Percentiles rank a stretch among this genome's conserved stretches.
Evolutionary conservation across 83 land plant genomes (phyloP).

Genomic region (Thuja plicata): DNA sequence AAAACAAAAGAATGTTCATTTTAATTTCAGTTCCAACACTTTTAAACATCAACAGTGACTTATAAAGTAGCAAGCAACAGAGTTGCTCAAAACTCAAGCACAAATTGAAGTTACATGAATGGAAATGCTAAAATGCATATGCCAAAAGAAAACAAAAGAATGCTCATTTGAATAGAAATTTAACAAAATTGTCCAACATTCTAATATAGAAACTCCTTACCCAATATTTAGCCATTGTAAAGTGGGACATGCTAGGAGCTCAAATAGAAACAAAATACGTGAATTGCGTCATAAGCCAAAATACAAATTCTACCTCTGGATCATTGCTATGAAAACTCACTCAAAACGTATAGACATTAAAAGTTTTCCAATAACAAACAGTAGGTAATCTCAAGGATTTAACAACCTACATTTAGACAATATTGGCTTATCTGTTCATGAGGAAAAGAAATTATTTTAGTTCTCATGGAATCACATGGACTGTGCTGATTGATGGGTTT

Average conservation of each 20-base stretch:
- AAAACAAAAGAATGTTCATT: no score
- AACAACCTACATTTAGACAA: neutral
- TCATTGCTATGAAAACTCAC: neutral
- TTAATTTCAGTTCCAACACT: no score
- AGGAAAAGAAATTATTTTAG: no score
- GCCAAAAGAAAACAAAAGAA: neutral
- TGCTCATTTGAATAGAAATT: neutral
- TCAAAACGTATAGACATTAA: neutral
- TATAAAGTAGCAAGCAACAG: neutral
- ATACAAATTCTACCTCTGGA: neutral
- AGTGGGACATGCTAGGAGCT: no score
- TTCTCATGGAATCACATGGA: constrained; percentile 69
- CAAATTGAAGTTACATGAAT: neutral
- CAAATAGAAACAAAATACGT: neutral
- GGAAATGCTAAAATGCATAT: neutral
- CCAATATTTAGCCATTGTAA: neutral
- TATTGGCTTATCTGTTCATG: no score
- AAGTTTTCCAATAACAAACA: neutral
- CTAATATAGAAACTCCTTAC: neutral
- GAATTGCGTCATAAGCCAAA: neutral
- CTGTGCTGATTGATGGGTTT: constrained; percentile 58
- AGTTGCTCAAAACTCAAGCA: neutral
- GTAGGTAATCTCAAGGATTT: neutral
- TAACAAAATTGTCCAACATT: neutral
- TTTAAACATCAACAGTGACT: neutral